phyloP scores from a whole-genome alignment of 352 stramenopile genomes.

The Pythium rhizo-oryzae region DNA sequence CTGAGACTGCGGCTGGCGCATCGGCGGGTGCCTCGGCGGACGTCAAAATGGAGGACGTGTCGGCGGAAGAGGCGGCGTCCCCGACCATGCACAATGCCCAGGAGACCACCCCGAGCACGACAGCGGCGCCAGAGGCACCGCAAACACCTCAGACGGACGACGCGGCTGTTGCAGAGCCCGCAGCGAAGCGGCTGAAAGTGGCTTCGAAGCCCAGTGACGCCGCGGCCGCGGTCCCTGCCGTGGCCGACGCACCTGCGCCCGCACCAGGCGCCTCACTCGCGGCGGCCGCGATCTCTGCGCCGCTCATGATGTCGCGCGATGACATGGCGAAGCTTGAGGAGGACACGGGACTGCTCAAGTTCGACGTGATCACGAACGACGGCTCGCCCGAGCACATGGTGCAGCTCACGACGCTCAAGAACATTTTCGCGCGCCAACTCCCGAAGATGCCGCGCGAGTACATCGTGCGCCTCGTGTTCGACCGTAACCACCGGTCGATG shows the following conservation, averaged over 20 bases:
- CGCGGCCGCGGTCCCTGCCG: not conserved
- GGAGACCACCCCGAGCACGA: not conserved
- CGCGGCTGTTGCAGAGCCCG: constrained; percentile 9
- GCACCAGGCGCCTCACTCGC: not conserved
- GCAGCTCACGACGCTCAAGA: constrained; percentile 96
- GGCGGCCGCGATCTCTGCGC: constrained; percentile 21
- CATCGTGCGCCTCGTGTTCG: constrained; percentile 99
- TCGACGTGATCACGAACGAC: constrained; percentile 92
- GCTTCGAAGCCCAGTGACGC: constrained; percentile 23
- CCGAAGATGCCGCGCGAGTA: constrained; percentile 99
- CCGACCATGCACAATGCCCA: not conserved
- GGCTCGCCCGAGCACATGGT: constrained; percentile 86
- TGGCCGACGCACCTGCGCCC: not conserved
- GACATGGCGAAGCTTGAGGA: constrained; percentile 91
- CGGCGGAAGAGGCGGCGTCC: not conserved
- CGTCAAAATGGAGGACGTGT: constrained; percentile 12
- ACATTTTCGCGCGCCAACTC: constrained; percentile 97
- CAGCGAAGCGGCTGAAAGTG: constrained; percentile 49
- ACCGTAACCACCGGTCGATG: constrained; percentile 94
- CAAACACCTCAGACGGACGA: not conserved
- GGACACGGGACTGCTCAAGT: constrained; percentile 76
- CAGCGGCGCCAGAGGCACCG: not conserved
- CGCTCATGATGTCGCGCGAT: constrained; percentile 78
- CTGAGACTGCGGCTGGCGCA: no score
- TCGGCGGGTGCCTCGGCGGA: not conserved